phyloP scores from a whole-genome alignment of 805 yeast genomes.

The Jamesozyma hellenica region DNA sequence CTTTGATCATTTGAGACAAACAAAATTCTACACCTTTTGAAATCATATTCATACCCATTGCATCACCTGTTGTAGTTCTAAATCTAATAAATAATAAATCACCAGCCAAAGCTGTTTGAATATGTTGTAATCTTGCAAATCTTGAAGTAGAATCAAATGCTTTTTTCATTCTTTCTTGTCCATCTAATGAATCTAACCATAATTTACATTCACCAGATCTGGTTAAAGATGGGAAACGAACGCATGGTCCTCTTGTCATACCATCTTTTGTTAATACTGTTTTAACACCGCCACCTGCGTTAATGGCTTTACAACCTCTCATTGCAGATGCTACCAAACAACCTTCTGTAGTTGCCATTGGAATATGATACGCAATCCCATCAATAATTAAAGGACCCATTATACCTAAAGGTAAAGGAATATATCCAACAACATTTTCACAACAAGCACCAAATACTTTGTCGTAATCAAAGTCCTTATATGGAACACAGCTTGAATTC shows the following conservation, averaged over 20 bases:
- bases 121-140: constrained; percentile 86
- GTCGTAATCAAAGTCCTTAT: constrained; percentile 76
- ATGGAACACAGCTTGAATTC: constrained; percentile 66
- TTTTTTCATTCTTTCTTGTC: constrained; percentile 67
- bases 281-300: constrained; percentile 91
- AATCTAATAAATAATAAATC: constrained; percentile 79
- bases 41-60: constrained; percentile 99
- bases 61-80: constrained; percentile 99
- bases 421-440: constrained; percentile 93
- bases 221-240: constrained; percentile 65
- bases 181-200: constrained; percentile 95
- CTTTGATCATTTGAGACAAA: constrained; percentile 73
- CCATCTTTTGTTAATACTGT: constrained; percentile 93
- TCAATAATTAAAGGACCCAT: constrained; percentile 95
- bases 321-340: constrained; percentile 95
- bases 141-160: constrained; percentile 96
- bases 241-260: constrained; percentile 99
- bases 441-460: constrained; percentile 98
- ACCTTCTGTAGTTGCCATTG: constrained; percentile 99
- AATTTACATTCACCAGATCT: constrained; percentile 92
- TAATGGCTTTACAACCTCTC: constrained; percentile 98
- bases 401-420: constrained; percentile 95
- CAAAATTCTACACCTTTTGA: constrained; percentile 94
- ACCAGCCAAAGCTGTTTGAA: constrained; percentile 93
- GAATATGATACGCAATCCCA: constrained; percentile 79